These are phyloP conservation scores for Coprinopsis strossmayeri DNA, from an alignment of 768 basidiomycete species.

Conservation along the genomic window DNA sequence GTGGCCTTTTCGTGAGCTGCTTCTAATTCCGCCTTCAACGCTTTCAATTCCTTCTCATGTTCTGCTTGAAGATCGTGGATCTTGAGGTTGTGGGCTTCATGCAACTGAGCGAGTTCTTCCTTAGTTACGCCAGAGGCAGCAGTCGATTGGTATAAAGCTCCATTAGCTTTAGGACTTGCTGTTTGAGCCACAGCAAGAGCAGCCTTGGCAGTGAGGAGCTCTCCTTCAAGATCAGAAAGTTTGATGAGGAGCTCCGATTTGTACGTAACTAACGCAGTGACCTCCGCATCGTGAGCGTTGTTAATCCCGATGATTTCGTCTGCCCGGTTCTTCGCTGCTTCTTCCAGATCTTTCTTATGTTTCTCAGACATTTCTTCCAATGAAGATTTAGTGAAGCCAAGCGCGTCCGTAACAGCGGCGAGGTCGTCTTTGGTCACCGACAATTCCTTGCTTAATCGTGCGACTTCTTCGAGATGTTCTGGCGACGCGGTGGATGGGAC, in stretches of 20 bases:
- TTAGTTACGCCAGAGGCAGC: conserved; percentile 52
- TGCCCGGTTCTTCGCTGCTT: conserved; percentile 59
- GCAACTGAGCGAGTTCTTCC: conserved; percentile 70
- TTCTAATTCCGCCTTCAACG: conserved; percentile 52
- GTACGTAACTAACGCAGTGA: conserved; percentile 46
- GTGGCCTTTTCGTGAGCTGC: conserved; percentile 38
- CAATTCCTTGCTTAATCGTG: conserved; percentile 52
- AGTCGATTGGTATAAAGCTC: conserved; percentile 22
- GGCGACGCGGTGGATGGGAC: conserved; percentile 31
- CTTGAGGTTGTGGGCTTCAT: conserved; percentile 83
- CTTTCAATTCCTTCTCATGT: conserved; percentile 52
- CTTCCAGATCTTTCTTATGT: conserved; percentile 70
- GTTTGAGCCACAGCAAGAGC: conserved; percentile 43
- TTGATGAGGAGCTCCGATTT: conserved; percentile 56
- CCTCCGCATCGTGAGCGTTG: conserved; percentile 53
- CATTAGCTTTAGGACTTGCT: conserved; percentile 52
- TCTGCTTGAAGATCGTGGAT: conserved; percentile 66
- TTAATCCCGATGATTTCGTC: conserved; percentile 65
- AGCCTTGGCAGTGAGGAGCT: conserved; percentile 60
- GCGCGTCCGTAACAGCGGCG: conserved; percentile 54
- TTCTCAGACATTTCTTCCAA: conserved; percentile 64
- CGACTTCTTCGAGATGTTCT: conserved; percentile 49
- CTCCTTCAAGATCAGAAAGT: conserved; percentile 74
- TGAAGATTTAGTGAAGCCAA: conserved; percentile 63
- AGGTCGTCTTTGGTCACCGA: conserved; percentile 65